Conservation (phyloP, 2,329 filamentous ascomycete species). For the Cryoendolithus antarcticus region DNA sequence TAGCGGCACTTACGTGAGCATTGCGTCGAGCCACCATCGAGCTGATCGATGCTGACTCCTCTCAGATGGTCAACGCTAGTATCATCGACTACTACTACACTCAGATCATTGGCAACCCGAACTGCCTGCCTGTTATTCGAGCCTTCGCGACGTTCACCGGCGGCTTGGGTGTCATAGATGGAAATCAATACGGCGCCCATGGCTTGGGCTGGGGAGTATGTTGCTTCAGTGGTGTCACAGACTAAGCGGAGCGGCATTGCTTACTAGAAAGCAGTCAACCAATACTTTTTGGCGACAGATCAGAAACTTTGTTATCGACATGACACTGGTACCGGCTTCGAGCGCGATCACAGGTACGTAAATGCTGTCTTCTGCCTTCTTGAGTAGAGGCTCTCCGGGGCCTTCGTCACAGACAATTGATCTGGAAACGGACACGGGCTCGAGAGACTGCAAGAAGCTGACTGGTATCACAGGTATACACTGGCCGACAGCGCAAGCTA, state of each 20-base stretch:
- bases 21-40: constrained; percentile 5
- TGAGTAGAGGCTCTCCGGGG: too few species aligned
- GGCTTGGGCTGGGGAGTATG: constrained; percentile 21
- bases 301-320: constrained; percentile 53
- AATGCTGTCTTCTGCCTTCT: too few species aligned
- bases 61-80: constrained; percentile 33
- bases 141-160: constrained; percentile 42
- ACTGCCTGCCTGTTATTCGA: constrained; percentile 42
- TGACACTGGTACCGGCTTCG: constrained; percentile 35
- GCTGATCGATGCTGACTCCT: too few species aligned
- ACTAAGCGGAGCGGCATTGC: too few species aligned
- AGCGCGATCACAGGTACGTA: constrained; percentile 2
- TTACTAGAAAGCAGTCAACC: constrained; percentile 24
- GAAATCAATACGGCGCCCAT: constrained; percentile 37
- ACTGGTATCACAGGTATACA: constrained; percentile 29
- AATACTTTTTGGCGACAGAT: constrained; percentile 55
- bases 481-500: constrained; percentile 35
- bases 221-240: background rate
- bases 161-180: constrained; percentile 47
- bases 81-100: constrained; percentile 54
- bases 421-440: constrained; percentile 12
- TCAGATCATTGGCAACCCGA: constrained; percentile 49
- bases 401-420: too few species aligned
- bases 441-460: constrained; percentile 11
- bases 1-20: constrained; percentile 41